Evolutionary conservation across 2,329 filamentous ascomycete genomes (phyloP).

Genomic region (Monosporascus sp.): DNA sequence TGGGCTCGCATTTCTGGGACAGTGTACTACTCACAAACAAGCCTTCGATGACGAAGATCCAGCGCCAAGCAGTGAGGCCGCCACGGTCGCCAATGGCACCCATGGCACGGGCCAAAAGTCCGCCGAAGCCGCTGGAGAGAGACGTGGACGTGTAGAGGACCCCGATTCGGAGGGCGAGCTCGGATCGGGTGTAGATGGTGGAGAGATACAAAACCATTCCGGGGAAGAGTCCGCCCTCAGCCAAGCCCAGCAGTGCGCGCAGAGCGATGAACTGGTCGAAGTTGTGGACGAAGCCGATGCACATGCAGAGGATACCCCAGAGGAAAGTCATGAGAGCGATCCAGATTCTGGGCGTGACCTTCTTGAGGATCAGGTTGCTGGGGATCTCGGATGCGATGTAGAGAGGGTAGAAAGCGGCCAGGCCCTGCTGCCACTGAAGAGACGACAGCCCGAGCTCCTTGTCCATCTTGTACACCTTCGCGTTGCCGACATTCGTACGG

Average conservation of each 20-base stretch:
- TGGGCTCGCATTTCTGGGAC: too few species aligned
- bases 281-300: slow-evolving; percentile 47
- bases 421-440: slow-evolving; percentile 57
- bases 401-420: slow-evolving; percentile 61
- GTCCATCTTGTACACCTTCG: slow-evolving; percentile 59
- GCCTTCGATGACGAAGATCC: slow-evolving; percentile 61
- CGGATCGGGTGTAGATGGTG: slow-evolving; percentile 52
- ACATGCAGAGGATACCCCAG: slow-evolving; percentile 57
- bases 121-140: slow-evolving; percentile 58
- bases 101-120: slow-evolving; percentile 56
- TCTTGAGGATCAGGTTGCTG: slow-evolving; percentile 59
- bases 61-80: slow-evolving; percentile 53
- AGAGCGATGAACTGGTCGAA: slow-evolving; percentile 55
- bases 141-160: slow-evolving; percentile 65
- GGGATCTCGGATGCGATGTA: slow-evolving; percentile 61
- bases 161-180: slow-evolving; percentile 59
- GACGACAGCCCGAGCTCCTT: slow-evolving; percentile 52
- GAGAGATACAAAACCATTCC: slow-evolving; percentile 66
- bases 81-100: slow-evolving; percentile 51
- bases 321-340: slow-evolving; percentile 49
- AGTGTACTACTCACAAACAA: slow-evolving; percentile 34
- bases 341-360: slow-evolving; percentile 55
- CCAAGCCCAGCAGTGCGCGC: slow-evolving; percentile 53
- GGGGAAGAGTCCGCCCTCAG: slow-evolving; percentile 61
- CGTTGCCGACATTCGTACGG: slow-evolving; percentile 69